phyloP scores from a whole-genome alignment of 2,329 filamentous ascomycete species.

The Hypoxylon sp. region DNA sequence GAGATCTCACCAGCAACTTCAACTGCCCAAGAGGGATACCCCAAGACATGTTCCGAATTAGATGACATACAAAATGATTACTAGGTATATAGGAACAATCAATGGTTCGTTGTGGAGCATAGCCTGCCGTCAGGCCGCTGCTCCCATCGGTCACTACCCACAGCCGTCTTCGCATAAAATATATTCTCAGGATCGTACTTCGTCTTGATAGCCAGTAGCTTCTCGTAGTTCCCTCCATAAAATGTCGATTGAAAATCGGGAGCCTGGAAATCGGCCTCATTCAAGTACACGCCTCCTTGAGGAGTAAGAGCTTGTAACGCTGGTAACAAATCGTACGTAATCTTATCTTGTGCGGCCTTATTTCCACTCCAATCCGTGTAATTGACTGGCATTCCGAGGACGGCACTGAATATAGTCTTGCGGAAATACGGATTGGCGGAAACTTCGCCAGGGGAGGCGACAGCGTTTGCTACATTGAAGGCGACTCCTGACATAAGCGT shows the following conservation, averaged over 20 bases:
- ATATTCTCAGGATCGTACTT: conserved; percentile 59
- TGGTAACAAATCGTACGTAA: conserved; percentile 37
- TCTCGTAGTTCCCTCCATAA: conserved; percentile 56
- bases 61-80: no score
- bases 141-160: conserved; percentile 61
- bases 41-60: no score
- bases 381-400: conserved; percentile 24
- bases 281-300: conserved; percentile 53
- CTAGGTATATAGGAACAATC: no score
- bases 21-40: no score
- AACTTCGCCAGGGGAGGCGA: conserved; percentile 20
- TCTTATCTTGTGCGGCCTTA: conserved; percentile 24
- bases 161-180: conserved; percentile 58
- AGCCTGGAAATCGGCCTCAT: conserved; percentile 59
- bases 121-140: conserved; percentile 57
- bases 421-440: conserved; percentile 38
- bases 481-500: conserved; percentile 20
- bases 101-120: conserved; percentile 48
- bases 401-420: conserved; percentile 27
- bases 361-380: conserved; percentile 33
- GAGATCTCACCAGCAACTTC: background rate
- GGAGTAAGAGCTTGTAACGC: conserved; percentile 35
- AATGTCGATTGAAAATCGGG: conserved; percentile 54
- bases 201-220: conserved; percentile 57
- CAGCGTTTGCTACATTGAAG: conserved; percentile 27